These are phyloP conservation scores for Thecaphora thlaspeos DNA, from an alignment of 1,284 basidiomycete species.

Conservation along the genomic window DNA sequence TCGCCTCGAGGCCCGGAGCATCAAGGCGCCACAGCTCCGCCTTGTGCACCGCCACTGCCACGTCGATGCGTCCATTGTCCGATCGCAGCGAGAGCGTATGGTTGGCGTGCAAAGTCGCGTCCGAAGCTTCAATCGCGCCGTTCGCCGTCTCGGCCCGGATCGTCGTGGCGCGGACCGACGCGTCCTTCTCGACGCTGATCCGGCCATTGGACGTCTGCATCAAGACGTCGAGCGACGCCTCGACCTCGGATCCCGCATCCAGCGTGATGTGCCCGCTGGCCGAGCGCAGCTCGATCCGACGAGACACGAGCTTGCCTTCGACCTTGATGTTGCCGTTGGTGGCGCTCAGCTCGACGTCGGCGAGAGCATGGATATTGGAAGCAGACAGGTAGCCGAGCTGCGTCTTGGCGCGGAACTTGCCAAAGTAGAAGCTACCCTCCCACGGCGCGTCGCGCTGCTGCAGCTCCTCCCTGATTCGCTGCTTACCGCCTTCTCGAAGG, in stretches of 20 bases:
- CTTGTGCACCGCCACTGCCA: conserved; percentile 28
- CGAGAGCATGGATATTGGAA: conserved; percentile 24
- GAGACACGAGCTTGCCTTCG: conserved; percentile 24
- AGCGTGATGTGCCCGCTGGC: conserved; percentile 26
- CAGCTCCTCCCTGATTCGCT: neutral
- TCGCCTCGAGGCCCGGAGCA: conserved; percentile 17
- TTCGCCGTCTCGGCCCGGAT: conserved; percentile 25
- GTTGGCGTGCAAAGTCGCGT: conserved; percentile 34
- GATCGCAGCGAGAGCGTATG: conserved; percentile 29
- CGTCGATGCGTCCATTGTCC: conserved; percentile 28
- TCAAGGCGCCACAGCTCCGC: conserved; percentile 22
- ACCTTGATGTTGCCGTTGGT: conserved; percentile 27
- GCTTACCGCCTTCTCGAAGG: conserved; percentile 1
- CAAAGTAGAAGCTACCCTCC: conserved; percentile 21
- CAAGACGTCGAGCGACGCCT: conserved; percentile 25
- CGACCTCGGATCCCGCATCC: conserved; percentile 15
- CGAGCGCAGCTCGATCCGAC: conserved; percentile 22
- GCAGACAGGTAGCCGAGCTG: conserved; percentile 28
- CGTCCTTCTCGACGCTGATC: conserved; percentile 24
- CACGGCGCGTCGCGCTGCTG: neutral
- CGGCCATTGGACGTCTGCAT: conserved; percentile 28
- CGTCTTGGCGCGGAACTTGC: conserved; percentile 28
- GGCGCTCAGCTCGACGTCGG: conserved; percentile 34
- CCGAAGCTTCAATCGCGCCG: conserved; percentile 26
- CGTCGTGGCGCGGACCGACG: conserved; percentile 24